Conservation (phyloP, 2,329 filamentous ascomycete genomes). For the Fusarium bulbicola region DNA sequence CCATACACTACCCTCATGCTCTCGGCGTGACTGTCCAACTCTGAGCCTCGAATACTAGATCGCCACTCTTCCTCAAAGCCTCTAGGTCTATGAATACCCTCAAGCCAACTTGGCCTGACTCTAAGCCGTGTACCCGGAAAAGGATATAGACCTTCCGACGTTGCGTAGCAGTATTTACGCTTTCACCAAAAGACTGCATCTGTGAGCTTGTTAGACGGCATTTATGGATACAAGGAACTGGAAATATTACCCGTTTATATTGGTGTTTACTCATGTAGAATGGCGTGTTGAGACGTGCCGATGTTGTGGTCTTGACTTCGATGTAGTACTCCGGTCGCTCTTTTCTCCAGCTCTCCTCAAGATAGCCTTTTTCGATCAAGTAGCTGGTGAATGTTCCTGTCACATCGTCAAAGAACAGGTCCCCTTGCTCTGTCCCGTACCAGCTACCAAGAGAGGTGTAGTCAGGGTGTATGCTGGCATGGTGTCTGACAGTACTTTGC, state of each 20-base stretch:
- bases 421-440: background rate
- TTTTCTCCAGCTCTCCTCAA: background rate
- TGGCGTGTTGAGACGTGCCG: background rate
- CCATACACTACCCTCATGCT: too few relatives aligned
- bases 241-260: background rate
- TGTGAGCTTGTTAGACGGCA: rapidly evolving
- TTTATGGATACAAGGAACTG: rapidly evolving
- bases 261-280: background rate
- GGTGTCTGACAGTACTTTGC: background rate
- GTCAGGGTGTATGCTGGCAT: background rate
- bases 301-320: background rate
- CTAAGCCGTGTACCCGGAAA: rapidly evolving
- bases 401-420: background rate
- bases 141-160: background rate
- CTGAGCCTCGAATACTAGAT: background rate
- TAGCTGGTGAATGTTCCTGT: background rate
- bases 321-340: background rate
- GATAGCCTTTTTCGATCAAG: background rate
- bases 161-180: rapidly evolving
- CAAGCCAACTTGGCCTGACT: background rate
- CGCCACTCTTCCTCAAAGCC: background rate
- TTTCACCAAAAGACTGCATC: background rate
- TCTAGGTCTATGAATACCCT: background rate
- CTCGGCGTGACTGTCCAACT: background rate
- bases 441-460: background rate